Conservation (phyloP, 2,329 filamentous ascomycete species). For the Ampelomyces quisqualis region DNA sequence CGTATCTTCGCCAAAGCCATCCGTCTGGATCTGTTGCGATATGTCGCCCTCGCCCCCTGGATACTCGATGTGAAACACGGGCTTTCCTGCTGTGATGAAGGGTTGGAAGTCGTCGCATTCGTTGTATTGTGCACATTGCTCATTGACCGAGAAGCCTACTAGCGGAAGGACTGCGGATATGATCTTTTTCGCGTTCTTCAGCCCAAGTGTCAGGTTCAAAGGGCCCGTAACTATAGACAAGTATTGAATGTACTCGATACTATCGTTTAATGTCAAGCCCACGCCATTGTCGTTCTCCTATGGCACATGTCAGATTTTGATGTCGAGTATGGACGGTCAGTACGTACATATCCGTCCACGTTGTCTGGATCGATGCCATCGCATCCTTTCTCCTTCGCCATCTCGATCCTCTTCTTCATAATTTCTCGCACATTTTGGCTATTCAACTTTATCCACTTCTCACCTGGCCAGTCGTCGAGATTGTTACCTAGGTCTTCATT, state of each 20-base stretch:
- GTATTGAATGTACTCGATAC: conserved; percentile 61
- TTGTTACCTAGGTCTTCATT: conserved; percentile 58
- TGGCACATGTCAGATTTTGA: too few species aligned
- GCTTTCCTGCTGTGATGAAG: conserved; percentile 63
- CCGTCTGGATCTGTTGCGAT: conserved; percentile 7
- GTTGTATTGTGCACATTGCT: conserved; percentile 63
- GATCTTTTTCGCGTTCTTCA: conserved; percentile 68
- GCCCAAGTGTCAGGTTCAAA: conserved; percentile 61
- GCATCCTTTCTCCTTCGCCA: conserved; percentile 63
- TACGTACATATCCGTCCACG: conserved; percentile 62
- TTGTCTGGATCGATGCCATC: conserved; percentile 72
- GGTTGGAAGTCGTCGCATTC: conserved; percentile 61
- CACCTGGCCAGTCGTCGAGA: conserved; percentile 65
- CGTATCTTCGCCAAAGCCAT: conserved; percentile 37
- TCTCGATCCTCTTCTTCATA: conserved; percentile 61
- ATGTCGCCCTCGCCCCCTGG: conserved; percentile 45
- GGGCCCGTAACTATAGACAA: conserved; percentile 57
- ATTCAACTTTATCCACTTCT: conserved; percentile 65
- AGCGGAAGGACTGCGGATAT: conserved; percentile 53
- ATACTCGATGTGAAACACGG: conserved; percentile 74
- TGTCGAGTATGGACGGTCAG: too few species aligned
- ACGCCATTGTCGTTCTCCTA: conserved; percentile 62
- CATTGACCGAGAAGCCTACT: conserved; percentile 68
- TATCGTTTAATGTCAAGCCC: conserved; percentile 57
- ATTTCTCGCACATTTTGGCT: conserved; percentile 62